Evolutionary conservation across 225 moss, liverwort and hornwort genomes (phyloP), one percentile per base, ranked within the genome.

Genomic region (Thuidium tamariscinum): DNA sequence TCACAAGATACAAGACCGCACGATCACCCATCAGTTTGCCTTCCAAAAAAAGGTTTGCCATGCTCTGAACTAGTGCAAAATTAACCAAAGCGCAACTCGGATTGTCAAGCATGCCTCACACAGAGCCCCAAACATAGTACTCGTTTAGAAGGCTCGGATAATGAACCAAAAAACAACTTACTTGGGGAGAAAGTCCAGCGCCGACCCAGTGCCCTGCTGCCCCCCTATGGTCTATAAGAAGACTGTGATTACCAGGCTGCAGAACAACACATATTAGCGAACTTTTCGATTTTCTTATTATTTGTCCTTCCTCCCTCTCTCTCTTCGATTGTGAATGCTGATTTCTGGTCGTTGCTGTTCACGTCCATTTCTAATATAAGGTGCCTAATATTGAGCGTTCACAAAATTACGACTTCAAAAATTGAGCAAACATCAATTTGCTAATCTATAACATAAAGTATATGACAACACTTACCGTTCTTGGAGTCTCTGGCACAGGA

Each of bases 401-500:
- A 32, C 14, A 79, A 10, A 59, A 86, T 22, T 71, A 74, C 11
- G 74, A 22, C 37, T 65, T 56, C 48, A 70, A 57, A 81, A 46
- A 83, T 21, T 32, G 34, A 85, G 30, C 51, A 44, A 26, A 59
- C 44, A 67, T 46, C 18, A 13, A 72, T 51, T 34, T 9, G 7
- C 14, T 42, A 34, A 60, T 77, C 64, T 18, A 48, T 3, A 42
- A 77, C 32, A 85, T 32, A 29, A 19, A 83, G 67, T 29, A 70
- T 14, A 74, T n/a, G 55, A 48, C 32, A 87, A 46, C 13, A 71
- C 79, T 81, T 95, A 99, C 98, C 68, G 86, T 89, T 57, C 95
- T 94, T 37, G 95, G 93, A 62, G 92, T 93, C 86, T 96, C 96
- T 69, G 95, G 93, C 59, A 90, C 77, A 75, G 96, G 98, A 88